phyloP scores from a whole-genome alignment of 2,329 filamentous ascomycete species.

The Trichoderma breve region DNA sequence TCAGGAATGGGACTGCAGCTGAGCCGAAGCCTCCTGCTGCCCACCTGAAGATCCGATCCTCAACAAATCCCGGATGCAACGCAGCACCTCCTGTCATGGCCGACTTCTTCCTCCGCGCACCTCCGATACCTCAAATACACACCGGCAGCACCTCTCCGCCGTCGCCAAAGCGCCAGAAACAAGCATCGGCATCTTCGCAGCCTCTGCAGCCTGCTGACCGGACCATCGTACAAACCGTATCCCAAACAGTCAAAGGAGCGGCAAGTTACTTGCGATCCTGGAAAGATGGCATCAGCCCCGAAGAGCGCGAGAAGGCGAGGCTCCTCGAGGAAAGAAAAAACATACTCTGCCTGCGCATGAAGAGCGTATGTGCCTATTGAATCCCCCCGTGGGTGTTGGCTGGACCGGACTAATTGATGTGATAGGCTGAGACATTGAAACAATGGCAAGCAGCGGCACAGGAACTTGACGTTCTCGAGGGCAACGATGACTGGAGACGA shows the following conservation, averaged over 20 bases:
- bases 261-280: slow-evolving; percentile 46
- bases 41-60: slow-evolving; percentile 6
- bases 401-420: not conserved
- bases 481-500: slow-evolving; percentile 78
- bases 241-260: slow-evolving; percentile 39
- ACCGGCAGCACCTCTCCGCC: slow-evolving; percentile 25
- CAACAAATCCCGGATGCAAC: not conserved
- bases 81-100: slow-evolving; percentile 25
- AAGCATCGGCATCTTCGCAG: not conserved
- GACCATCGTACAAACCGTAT: slow-evolving; percentile 27
- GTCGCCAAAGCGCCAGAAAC: slow-evolving; percentile 26
- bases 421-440: slow-evolving; percentile 62
- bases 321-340: slow-evolving; percentile 59
- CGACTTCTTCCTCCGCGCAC: slow-evolving; percentile 30
- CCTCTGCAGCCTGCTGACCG: not conserved
- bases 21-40: not conserved
- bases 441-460: slow-evolving; percentile 75
- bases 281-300: slow-evolving; percentile 51
- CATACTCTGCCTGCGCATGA: slow-evolving; percentile 62
- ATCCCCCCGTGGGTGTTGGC: not conserved
- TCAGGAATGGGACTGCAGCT: slow-evolving; percentile 12
- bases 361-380: slow-evolving; percentile 50
- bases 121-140: slow-evolving; percentile 26
- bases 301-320: slow-evolving; percentile 48
- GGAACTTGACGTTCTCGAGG: slow-evolving; percentile 76